phyloP scores from a whole-genome alignment of 345 rosid species.

The Pseudoturritis turrita region DNA sequence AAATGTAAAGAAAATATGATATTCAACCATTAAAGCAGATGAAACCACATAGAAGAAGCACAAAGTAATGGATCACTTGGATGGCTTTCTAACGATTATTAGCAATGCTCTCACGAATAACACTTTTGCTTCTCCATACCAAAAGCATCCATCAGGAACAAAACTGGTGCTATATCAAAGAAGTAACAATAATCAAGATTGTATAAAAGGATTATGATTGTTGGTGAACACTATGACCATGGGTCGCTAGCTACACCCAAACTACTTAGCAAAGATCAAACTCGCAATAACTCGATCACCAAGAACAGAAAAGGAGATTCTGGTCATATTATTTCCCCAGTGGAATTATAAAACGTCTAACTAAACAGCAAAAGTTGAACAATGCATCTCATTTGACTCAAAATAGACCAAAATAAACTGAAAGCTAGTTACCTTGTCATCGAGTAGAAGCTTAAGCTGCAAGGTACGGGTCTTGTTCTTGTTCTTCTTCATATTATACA shows the following conservation, averaged over 20 bases:
- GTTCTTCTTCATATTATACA: constrained; percentile 78
- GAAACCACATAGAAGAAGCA: background rate
- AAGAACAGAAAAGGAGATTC: background rate
- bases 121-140: background rate
- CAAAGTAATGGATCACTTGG: background rate
- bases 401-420: background rate
- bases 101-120: background rate
- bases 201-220: background rate
- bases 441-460: constrained; percentile 79
- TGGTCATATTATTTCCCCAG: background rate
- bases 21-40: background rate
- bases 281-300: background rate
- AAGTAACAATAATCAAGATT: background rate
- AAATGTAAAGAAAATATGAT: no score
- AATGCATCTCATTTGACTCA: background rate
- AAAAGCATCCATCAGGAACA: background rate
- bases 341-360: background rate
- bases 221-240: background rate
- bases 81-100: background rate
- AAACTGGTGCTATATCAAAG: background rate
- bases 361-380: background rate
- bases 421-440: constrained; percentile 69
- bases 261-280: background rate
- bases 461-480: constrained; percentile 47
- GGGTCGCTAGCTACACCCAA: background rate